Conservation (phyloP, 192 early-diverging fungal species). For the Jimgerdemannia flammicorona region DNA sequence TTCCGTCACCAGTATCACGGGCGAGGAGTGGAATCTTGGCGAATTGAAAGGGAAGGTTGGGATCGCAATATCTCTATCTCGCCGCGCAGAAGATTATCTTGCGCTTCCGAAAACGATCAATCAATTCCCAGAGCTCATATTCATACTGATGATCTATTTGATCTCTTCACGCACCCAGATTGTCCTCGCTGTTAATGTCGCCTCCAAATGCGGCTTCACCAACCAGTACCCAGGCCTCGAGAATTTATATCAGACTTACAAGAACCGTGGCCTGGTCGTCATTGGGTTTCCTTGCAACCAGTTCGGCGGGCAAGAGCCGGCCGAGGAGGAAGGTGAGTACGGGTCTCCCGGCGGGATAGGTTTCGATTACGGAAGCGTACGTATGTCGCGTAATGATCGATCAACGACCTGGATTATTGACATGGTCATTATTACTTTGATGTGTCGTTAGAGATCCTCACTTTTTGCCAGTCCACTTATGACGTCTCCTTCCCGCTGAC, state of each 20-base stretch:
- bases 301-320: constrained; percentile 71
- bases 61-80: background rate
- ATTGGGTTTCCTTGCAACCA: constrained; percentile 93
- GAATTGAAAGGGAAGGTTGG: constrained; percentile 26
- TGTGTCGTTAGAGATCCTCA: constrained; percentile 29
- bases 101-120: background rate
- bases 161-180: constrained; percentile 8
- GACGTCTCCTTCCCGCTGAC: constrained; percentile 87
- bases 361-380: constrained; percentile 5
- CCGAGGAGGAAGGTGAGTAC: constrained; percentile 36
- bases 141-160: background rate
- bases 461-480: constrained; percentile 65
- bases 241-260: constrained; percentile 62
- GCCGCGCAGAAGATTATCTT: too few relatives aligned
- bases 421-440: too few relatives aligned
- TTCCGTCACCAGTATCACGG: constrained; percentile 18
- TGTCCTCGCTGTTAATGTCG: constrained; percentile 82
- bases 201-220: constrained; percentile 88
- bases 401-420: too few relatives aligned
- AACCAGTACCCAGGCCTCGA: constrained; percentile 72
- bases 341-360: constrained; percentile 14
- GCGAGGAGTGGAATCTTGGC: constrained; percentile 19
- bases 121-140: background rate
- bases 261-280: constrained; percentile 69
- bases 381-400: background rate